Percentiles rank a stretch among this genome's conserved stretches.
Evolutionary conservation across 1,284 basidiomycete genomes (phyloP).

Genomic region (Pseudozyma thailandica): DNA sequence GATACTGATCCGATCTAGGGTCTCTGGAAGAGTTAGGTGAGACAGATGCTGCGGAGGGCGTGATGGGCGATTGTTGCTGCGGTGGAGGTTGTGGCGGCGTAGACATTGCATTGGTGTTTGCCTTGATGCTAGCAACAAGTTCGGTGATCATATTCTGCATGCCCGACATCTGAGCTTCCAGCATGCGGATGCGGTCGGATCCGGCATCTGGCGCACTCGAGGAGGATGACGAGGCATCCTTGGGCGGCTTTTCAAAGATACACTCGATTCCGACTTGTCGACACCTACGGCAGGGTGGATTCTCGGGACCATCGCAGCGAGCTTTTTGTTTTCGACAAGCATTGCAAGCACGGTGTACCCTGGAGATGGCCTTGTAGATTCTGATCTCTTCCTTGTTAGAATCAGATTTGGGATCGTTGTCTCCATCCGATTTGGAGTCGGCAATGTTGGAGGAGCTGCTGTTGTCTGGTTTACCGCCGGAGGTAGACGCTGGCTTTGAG

Average conservation of each 20-base stretch:
- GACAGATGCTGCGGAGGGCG: conserved; percentile 2
- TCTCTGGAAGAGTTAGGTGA: conserved; percentile 16
- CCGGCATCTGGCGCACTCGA: conserved; percentile 68
- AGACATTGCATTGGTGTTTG: conserved; percentile 35
- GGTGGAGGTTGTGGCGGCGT: conserved; percentile 10
- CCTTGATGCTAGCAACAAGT: conserved; percentile 44
- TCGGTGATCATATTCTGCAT: conserved; percentile 50
- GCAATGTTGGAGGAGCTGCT: conserved; percentile 1
- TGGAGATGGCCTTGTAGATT: conserved; percentile 49
- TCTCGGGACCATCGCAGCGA: conserved; percentile 43
- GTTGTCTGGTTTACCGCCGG: conserved; percentile 3
- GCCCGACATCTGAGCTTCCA: conserved; percentile 41
- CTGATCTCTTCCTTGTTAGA: conserved; percentile 22
- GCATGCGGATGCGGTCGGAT: conserved; percentile 24
- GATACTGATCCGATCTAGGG: conserved; percentile 14
- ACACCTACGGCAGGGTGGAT: conserved; percentile 90
- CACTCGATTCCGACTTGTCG: conserved; percentile 83
- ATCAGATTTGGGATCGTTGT: conserved; percentile 15
- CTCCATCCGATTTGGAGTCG: conserved; percentile 5
- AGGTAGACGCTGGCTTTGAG: conserved; percentile 2
- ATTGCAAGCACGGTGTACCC: conserved; percentile 51
- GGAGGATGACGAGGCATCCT: conserved; percentile 72
- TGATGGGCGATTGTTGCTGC: conserved; percentile 13
- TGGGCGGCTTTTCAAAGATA: conserved; percentile 91
- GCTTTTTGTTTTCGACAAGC: conserved; percentile 56